Conservation (phyloP, 306 rosid genomes). For the Cicer cuneatum region DNA sequence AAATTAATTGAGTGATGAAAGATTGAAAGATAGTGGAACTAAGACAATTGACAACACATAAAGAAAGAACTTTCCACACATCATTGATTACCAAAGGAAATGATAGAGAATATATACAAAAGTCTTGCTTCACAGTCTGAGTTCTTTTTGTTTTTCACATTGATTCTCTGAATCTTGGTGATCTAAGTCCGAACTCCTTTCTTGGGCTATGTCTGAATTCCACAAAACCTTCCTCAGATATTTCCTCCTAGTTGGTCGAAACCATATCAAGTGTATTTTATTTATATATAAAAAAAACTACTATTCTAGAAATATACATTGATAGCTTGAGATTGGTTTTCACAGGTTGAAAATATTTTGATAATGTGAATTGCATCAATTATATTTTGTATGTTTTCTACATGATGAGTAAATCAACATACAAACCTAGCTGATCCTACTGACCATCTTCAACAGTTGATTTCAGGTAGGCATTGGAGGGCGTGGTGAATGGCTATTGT, state of each 20-base stretch:
- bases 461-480: conserved; percentile 43
- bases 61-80: conserved; percentile 29
- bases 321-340: background rate
- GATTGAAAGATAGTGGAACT: background rate
- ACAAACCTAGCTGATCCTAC: conserved; percentile 47
- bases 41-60: conserved; percentile 1
- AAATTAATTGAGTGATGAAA: conserved; percentile 28
- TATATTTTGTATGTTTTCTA: conserved; percentile 13
- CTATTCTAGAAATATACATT: conserved; percentile 25
- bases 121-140: background rate
- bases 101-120: conserved; percentile 7
- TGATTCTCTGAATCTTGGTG: background rate
- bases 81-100: conserved; percentile 15
- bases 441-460: conserved; percentile 21
- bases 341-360: conserved; percentile 22
- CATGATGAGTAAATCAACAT: conserved; percentile 24
- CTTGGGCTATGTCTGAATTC: conserved; percentile 11
- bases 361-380: conserved; percentile 23
- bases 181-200: background rate
- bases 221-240: background rate
- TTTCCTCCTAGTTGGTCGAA: conserved; percentile 37
- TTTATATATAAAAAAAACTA: background rate
- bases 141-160: background rate
- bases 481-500: conserved; percentile 14
- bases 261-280: conserved; percentile 22